Base-by-base conservation (phyloP, 305 asterid genomes). In the Fraxinus greggii region DNA sequence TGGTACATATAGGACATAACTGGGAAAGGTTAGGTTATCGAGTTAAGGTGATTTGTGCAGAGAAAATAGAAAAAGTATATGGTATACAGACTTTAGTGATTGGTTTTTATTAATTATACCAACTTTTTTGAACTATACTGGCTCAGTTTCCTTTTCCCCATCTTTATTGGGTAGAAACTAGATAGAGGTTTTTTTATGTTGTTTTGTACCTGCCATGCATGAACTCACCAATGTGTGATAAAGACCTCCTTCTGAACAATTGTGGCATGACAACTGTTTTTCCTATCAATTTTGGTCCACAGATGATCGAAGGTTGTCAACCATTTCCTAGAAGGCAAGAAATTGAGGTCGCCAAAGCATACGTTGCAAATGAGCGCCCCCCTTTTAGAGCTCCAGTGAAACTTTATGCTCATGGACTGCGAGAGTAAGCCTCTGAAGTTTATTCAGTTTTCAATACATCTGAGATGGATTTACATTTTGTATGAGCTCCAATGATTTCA, bases 221-320 rank as follows among this genome's bases (percentile, higher is more conserved):
- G 40, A 72, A 32, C 35, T 72, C 51, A 17, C 51, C 51, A 32
- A 7, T 35, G 28, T 15, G 45, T 33, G 61, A 23, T 10, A 74
- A 19, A n/a, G 45, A 72, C 32, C 23, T 72, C 29, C 36, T 36
- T 35, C 4, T 70, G 72, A 78, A 77, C 48, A 74, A 51, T 70
- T 21, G 79, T 42, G 38, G 31, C 77, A 70, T 85, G 81, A 76
- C 79, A 28, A 74, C 75, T 56, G n/a, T 81, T 77, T 78, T 26
- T 69, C 9, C 9, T 80, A 45, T 74, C 54, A 17, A 59, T 81
- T n/a, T 36, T 73, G 69, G 48, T 83, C 72, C 28, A 38, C 89
- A 94, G 97, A 94, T 94, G 97, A 90, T 92, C 78, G 98, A 94
- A 90, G 97, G 98, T 75, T 83, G 87, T 81, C 93, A 92, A 42